Evolutionary conservation across 2,329 filamentous ascomycete genomes (phyloP).

Genomic region (Decorospora gaudefroyi): DNA sequence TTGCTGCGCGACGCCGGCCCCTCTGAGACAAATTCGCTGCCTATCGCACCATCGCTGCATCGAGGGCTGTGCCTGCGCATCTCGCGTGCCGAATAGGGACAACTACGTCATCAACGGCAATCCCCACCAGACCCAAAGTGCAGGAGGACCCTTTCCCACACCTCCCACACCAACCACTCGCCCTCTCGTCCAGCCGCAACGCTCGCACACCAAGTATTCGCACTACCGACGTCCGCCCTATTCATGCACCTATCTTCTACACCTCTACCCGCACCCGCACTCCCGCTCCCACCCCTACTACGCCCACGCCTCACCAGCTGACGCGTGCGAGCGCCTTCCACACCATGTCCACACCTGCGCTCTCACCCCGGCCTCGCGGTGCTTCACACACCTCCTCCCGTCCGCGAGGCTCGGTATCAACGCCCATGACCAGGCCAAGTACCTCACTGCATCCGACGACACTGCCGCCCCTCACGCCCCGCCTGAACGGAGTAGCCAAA

Average conservation of each 20-base stretch:
- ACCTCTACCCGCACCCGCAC: conserved; percentile 12
- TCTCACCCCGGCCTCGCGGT: conserved; percentile 41
- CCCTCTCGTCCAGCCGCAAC: no score
- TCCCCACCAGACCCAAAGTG: conserved; percentile 17
- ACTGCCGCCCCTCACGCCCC: conserved; percentile 37
- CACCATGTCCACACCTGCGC: conserved; percentile 44
- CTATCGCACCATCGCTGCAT: conserved; percentile 3
- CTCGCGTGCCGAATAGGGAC: conserved; percentile 2
- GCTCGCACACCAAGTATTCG: conserved; percentile 1
- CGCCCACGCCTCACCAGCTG: conserved; percentile 20
- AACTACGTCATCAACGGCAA: conserved; percentile 16
- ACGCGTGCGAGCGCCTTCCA: conserved; percentile 13
- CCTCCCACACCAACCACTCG: conserved; percentile 13
- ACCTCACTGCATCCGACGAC: conserved; percentile 32
- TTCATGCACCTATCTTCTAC: conserved; percentile 33
- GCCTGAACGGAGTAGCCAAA: conserved; percentile 42
- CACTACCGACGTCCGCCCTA: conserved; percentile 15
- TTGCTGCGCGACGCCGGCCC: no score
- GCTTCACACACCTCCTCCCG: conserved; percentile 34
- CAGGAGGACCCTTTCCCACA: conserved; percentile 7
- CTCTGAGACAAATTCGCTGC: neutral
- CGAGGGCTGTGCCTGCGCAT: conserved; percentile 12
- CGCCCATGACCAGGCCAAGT: conserved; percentile 39
- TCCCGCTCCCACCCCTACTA: conserved; percentile 6
- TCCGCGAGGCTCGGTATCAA: conserved; percentile 29